Evolutionary conservation across 306 rosid species (phyloP), one percentile per base, ranked within the genome.

Genomic region (Dryas drummondii): DNA sequence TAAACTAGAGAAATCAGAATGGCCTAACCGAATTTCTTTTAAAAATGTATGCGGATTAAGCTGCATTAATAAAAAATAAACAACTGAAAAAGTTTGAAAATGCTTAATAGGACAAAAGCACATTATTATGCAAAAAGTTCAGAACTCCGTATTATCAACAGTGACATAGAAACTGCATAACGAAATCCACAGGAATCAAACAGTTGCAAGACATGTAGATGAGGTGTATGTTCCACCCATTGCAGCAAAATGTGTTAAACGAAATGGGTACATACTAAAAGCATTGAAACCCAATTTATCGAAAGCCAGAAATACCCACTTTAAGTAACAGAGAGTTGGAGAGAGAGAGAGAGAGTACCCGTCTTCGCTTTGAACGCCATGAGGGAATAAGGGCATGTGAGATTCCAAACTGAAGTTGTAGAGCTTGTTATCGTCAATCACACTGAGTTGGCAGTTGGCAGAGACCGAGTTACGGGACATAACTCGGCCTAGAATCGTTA

Each of bases 321-420:
- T 44, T 47, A 66, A 45, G 66, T 6, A 42, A 56, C 26, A 13
- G 46, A 46, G 14, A 17, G 61, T 70, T 45, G 5, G 52, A 27
- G 49, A 55, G 52, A 58, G 79, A 10, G 69, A 73, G 49, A 73
- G 77, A 45, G 50, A 49, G 72, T 69, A 94, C 97, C 99, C 99
- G 85, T 94, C 98, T 88, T 94, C 99, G 81, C 97, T 94, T 85
- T 84, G 91, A 68, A 89, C 61, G 77, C 99, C 99, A 47, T 90
- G 99, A 80, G 97, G 97, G 70, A 79, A 88, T 75, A 80, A 61
- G 19, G 84, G 88, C 53, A 77, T 70, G 37, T 97, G 93, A 83
- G 96, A 86, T 16, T 88, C 91, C 82, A 90, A 86, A 62, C 83
- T 81, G 76, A 82, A 94, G 85, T 84, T 84, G 83, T 94, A 94